phyloP scores from a whole-genome alignment of 2,329 filamentous ascomycete genomes.

The Ophiostoma perfectum region DNA sequence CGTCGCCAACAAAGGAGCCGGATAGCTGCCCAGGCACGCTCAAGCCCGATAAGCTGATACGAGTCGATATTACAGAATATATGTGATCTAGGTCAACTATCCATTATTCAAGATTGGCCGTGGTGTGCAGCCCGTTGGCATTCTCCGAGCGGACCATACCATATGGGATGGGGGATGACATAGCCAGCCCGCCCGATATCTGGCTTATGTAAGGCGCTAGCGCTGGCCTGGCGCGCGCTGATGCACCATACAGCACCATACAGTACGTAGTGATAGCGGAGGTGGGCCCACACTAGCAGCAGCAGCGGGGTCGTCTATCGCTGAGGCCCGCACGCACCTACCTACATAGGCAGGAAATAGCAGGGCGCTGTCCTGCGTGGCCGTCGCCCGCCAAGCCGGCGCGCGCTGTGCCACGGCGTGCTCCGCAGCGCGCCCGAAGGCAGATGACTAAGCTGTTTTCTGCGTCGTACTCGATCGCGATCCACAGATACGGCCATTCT shows the following conservation, averaged over 20 bases:
- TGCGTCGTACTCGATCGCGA: not conserved
- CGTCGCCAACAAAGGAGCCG: not conserved
- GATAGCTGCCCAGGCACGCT: not conserved
- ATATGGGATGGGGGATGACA: not conserved
- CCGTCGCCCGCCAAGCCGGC: slow-evolving; percentile 14
- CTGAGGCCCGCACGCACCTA: slow-evolving; percentile 10
- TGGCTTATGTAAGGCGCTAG: not conserved
- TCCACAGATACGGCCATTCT: not conserved
- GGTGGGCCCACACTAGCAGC: not conserved
- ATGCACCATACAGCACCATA: not conserved
- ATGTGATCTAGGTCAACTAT: not conserved
- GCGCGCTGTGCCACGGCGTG: slow-evolving; percentile 13
- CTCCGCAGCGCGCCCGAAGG: slow-evolving; percentile 11
- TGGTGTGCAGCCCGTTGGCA: not conserved
- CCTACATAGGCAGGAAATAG: slow-evolving; percentile 13
- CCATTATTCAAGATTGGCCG: not conserved
- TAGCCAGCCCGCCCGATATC: slow-evolving; percentile 11
- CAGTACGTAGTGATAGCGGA: slow-evolving; percentile 2
- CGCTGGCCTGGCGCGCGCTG: not conserved
- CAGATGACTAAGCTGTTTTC: not conserved
- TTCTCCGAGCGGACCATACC: not conserved
- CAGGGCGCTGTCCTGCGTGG: not conserved
- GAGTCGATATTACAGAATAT: not conserved
- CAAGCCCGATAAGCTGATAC: not conserved
- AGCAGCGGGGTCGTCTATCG: slow-evolving; percentile 6